Base-by-base conservation (phyloP, 768 basidiomycete genomes). In the Steccherinum ochraceum region DNA sequence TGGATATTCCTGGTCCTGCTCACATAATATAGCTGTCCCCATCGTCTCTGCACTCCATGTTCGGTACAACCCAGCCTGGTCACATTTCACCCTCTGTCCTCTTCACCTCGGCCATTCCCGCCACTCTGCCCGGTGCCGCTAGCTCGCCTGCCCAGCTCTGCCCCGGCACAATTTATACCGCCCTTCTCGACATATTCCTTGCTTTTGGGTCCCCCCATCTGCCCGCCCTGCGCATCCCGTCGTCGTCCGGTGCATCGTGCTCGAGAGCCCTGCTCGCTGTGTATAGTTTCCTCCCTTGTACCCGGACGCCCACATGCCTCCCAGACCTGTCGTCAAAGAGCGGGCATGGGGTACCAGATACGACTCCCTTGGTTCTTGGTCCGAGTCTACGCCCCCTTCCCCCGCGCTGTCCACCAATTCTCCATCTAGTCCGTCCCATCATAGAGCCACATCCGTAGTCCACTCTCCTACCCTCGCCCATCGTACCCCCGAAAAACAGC, bases 341-440 rank as follows among this genome's bases (percentile, higher is more conserved):
- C 55, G 60, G 61, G 61, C 63, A 52, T 87, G 86, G 86, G 84
- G 84, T 40, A 84, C 82, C 57, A 84, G 84, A 61, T 86, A 82
- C 52, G 83, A 86, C 64, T 76, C 80, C 43, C 74, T 87, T 47
- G 72, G 74, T 23, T 69, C 76, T 43, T 74, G 78, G 27, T 71
- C 77, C 46, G 69, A 78, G 20, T 61, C 72, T 47, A 68, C 77
- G 49, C 72, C 69, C 40, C 62, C 63, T 3, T 69, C 49, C 56
- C 59, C 60, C 46, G 48, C 56, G 12, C 57, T 54, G 61, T 25
- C 41, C 24, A 45, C 54, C 30, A 7, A 7, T 16, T 35, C 30
- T 35, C 16, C 30, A 35, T 20, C 59, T 47, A 57, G 73, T 61
- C 55, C 71, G 69, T 16, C 41, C 18, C 18, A n/a, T 23, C 7